These are phyloP conservation scores for Calonectria crousiana DNA, from an alignment of 2,329 filamentous ascomycete genomes.

Conservation along the genomic window DNA sequence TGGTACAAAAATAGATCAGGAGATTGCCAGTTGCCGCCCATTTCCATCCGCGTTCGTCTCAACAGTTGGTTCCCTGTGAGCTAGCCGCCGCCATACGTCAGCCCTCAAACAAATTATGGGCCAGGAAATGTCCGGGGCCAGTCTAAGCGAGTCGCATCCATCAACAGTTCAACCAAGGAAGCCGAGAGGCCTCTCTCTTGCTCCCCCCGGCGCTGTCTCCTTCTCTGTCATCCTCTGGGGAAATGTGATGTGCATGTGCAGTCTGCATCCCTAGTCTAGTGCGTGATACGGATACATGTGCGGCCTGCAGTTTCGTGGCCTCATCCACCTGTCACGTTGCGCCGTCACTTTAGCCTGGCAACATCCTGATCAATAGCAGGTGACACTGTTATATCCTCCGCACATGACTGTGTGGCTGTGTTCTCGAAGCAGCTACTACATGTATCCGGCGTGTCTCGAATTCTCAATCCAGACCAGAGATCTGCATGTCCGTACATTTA, in stretches of 20 bases:
- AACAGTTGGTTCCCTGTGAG: constrained; percentile 6
- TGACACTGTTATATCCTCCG: constrained; percentile 8
- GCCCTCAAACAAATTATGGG: constrained; percentile 10
- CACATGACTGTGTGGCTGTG: constrained; percentile 8
- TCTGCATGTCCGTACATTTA: not conserved
- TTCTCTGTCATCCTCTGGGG: not conserved
- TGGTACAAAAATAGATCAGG: constrained; percentile 8
- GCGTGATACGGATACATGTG: constrained; percentile 16
- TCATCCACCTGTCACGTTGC: constrained; percentile 22
- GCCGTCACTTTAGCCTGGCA: constrained; percentile 8
- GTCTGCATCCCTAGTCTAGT: constrained; percentile 9
- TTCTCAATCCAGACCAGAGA: not conserved
- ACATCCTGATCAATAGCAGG: constrained; percentile 9
- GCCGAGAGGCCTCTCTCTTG: not conserved
- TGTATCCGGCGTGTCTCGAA: not conserved
- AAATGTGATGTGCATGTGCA: constrained; percentile 26
- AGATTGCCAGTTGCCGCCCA: constrained; percentile 3
- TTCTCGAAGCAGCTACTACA: constrained; percentile 12
- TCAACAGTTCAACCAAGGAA: constrained; percentile 8
- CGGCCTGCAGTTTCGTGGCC: constrained; percentile 7
- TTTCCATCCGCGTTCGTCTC: constrained; percentile 8
- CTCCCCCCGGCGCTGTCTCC: not conserved
- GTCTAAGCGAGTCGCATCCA: not conserved
- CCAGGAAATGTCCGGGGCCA: not conserved
- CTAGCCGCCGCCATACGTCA: constrained; percentile 6